phyloP scores from a whole-genome alignment of 257 asterid species.

The Nicotiana benthamiana region DNA sequence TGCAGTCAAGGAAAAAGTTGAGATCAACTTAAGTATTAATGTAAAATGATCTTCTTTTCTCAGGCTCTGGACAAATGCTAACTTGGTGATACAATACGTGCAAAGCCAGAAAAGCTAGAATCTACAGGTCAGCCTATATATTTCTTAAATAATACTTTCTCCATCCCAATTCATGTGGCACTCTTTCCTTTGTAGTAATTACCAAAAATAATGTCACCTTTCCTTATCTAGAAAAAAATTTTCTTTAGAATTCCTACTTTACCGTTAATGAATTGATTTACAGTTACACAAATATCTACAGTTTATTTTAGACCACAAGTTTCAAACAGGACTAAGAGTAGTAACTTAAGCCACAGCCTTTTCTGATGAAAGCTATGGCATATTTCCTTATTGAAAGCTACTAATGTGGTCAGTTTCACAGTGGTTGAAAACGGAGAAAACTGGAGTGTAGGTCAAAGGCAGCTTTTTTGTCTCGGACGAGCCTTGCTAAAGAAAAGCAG shows the following conservation, averaged over 20 bases:
- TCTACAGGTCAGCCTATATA: slow-evolving; percentile 36
- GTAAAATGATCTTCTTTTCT: slow-evolving; percentile 6
- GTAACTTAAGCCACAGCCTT: background rate
- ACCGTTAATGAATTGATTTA: too few relatives aligned
- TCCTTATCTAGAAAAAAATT: too few relatives aligned
- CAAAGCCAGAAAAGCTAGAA: slow-evolving; percentile 65
- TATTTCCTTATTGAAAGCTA: background rate
- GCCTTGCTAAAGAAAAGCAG: slow-evolving; percentile 83
- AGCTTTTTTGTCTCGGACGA: slow-evolving; percentile 81
- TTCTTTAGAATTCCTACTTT: too few relatives aligned
- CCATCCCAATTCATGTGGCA: too few relatives aligned
- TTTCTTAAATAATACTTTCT: background rate
- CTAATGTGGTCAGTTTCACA: slow-evolving; percentile 22
- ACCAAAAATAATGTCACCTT: too few relatives aligned
- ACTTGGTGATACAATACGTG: slow-evolving; percentile 59
- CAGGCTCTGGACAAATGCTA: slow-evolving; percentile 96
- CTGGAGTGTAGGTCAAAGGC: slow-evolving; percentile 97
- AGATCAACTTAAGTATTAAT: background rate
- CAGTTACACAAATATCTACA: too few relatives aligned
- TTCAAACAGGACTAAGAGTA: background rate
- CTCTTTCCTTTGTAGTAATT: too few relatives aligned
- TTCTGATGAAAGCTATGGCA: background rate
- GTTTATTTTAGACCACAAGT: too few relatives aligned
- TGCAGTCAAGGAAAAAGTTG: background rate
- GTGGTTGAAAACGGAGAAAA: slow-evolving; percentile 94